Base-by-base conservation (phyloP, 2,329 filamentous ascomycete genomes). In the Fusarium sp. region DNA sequence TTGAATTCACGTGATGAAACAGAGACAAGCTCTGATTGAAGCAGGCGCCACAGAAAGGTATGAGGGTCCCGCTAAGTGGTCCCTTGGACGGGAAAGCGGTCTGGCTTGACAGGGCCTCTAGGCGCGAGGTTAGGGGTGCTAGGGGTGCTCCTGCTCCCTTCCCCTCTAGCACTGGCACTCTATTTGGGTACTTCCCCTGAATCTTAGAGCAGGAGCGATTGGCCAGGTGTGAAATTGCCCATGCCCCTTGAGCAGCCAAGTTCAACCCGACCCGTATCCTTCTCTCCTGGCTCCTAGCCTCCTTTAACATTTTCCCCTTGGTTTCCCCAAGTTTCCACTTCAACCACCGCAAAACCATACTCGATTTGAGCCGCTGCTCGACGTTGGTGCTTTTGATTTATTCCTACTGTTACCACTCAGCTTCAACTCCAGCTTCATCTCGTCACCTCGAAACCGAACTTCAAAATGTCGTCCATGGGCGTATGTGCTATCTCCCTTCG, bases 221-320 rank as follows among this genome's bases (percentile, higher is more conserved):
- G 75, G 75, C 75, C 67, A 74, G 59, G 73, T 75, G 64, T 57
- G 75, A 77, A 77, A 77, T 77, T 77, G 74, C 69, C 74, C 67
- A 68, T 69, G 63, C 72, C 72, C 72, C 69, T 70, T 74, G 71
- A 71, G 62, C 66, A 69, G 57, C 67, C 59, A 71, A 62, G 38
- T 71, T 64, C 53, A 71, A 69, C 68, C 60, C 38, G 62, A 70
- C 62, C 59, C 69, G 67, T 70, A 75, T 71, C 73, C 67, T 71
- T 74, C 70, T 72, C 70, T 73, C 71, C 72, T 69, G 42, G 62
- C 58, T 70, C 63, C 67, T 68, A 71, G 67, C 70, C 71, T 73
- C 74, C 73, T 76, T 75, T 75, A 75, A 75, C 74, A 76, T 76
- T 76, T 76, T 75, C 73, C 72, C 74, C 74, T 75, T 75, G 72